Evolutionary conservation across 1,284 basidiomycete species (phyloP), one percentile per base, ranked within the genome.

Genomic region (Ustilago vetiveriae): DNA sequence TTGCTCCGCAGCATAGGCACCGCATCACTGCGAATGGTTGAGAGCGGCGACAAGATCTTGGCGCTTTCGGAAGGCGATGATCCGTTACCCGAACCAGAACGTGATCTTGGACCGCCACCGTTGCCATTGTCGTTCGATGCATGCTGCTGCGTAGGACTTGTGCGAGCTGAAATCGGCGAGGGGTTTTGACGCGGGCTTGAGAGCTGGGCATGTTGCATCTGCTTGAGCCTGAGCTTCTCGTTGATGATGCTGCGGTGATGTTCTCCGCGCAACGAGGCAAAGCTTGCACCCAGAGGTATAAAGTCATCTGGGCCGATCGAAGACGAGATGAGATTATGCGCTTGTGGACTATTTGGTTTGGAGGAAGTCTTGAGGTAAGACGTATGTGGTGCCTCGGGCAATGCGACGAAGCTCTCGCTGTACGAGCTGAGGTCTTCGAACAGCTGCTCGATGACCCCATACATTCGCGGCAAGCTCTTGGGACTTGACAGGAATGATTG

Each of bases 361-460:
- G 50, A 60, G 37, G 26, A 40, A n/a, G 38, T 35, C 29, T 49
- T 54, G 48, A 65, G 55, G 32, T 74, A 70, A 10, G 66, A 65
- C 5, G 76, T 66, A 49, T 72, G 66, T 17, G 70, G 75, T 2
- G 63, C 65, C 17, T 79, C 78, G 2, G 80, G 80, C 1, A 82
- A 69, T n/a, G 78, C 75, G 4, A 82, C 67, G 35, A 82, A 82
- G 26, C 69, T 66, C 50, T 82, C 80, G 53, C 74, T 78, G 83
- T 96, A 98, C 5, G 92, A 94, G 83, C 97, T 98, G 65, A 98
- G 84, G 75, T 99, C 96, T 79, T 97, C 94, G 74, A 94, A 98
- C 0, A 99, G 86, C 81, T 98, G 94, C 82, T 99, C 95, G 27
- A 98, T 88, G 53, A 98, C 90, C 6, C 90, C 88, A 71, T 91